Evolutionary conservation across 805 yeast species (phyloP), one percentile per base, ranked within the genome.

Genomic region (Yarrowia sp.): DNA sequence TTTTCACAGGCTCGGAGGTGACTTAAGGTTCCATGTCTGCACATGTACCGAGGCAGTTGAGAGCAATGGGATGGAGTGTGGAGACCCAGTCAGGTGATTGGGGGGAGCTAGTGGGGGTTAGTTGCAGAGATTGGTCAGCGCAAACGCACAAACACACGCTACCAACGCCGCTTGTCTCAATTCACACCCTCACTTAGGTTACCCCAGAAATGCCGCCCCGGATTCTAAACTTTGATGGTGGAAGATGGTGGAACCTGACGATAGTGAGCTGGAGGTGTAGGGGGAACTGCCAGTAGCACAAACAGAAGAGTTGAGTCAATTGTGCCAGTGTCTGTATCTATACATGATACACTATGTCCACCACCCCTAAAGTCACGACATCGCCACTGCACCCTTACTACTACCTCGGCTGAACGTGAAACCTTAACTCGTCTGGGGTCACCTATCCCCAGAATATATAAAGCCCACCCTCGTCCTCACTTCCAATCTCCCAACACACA

Each of bases 191-290:
- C 35, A 31, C 36, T 36, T 4, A 22, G 15, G 22, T 32, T 55
- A 55, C 61, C 61, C 61, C 61, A 55, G 61, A 55, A 55, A 55
- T 55, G 61, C 61, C 61, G 61, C 61, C 61, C 61, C 61, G 47
- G 61, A 55, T 55, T 55, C 15, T 39, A 31, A 31, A n/a, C 35
- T 15, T 55, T 22, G 28, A 22, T 22, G 28, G 41, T 55, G 61
- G 61, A 55, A 55, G 47, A 39, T 41, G 61, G 61, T 55, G 47
- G 61, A 55, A 42, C 31, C 17, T 22, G 28, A 22, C 28, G 28
- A 22, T 22, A 22, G 28, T 5, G 44, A n/a, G 9, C n/a, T 41
- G 44, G 44, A 41, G 18, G 44, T 6, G 44, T 41, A 14, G 14
- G n/a, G 18, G 7, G 7, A 14, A 8, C 4, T 9, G 3, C 8